Evolutionary conservation across 164 flowering plant genomes (phyloP), one percentile per base, ranked within the genome.

Genomic region (Sextonia rubra): DNA sequence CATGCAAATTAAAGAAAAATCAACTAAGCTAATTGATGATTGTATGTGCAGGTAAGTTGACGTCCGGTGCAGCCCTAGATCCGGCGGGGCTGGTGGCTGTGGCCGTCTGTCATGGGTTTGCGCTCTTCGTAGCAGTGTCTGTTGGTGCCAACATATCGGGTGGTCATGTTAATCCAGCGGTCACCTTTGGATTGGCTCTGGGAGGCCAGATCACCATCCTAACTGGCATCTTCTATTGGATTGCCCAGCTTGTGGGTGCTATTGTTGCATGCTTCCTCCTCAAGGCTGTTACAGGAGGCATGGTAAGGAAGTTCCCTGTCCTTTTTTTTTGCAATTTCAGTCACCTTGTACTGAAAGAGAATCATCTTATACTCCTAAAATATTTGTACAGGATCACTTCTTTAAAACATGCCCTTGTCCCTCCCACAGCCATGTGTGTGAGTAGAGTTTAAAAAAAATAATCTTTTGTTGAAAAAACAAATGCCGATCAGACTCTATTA

Each of bases 111-210:
- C 69, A 66, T 30, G 69, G n/a, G 12, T 66, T 26, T 18, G 69
- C 69, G 3, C 23, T 66, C 47, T 66, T 66, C 23, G 69, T 66
- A 18, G 47, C 69, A 3, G 69, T 66, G 47, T 66, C 17, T 20
- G 22, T 66, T 3, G 37, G 44, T 2, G 47, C 69, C 26, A 66
- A 66, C 47, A 66, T 66, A 15, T 66, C 69, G 14, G 69, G 69
- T 66, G 37, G 69, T 17, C 69, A 66, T 66, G 47, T 66, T 18
- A 64, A 64, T 64, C 66, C 66, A 24, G 66, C 69, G 29, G 69
- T 66, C 69, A 66, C 69, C 37, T 37, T 66, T 37, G 69, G 69
- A 37, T 66, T 66, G 47, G 69, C 23, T 22, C 17, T 66, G 2
- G 37, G 69, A 12, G 69, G 69, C 44, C 44, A 66, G 17, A 26